Evolutionary conservation across 805 yeast species (phyloP).

Genomic region (Wickerhamiella siamensis): DNA sequence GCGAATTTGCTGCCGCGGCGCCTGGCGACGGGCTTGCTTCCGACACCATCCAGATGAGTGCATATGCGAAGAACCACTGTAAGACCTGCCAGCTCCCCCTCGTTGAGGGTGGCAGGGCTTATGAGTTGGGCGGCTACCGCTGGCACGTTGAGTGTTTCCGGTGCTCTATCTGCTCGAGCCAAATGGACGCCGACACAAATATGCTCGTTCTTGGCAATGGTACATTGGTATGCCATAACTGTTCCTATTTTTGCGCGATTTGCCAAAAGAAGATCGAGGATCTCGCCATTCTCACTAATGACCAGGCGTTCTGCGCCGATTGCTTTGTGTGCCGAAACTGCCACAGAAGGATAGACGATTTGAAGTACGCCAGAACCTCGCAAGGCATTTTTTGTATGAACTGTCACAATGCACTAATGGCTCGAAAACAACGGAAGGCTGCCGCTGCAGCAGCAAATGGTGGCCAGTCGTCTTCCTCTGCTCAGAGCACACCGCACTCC

Average conservation of each 20-base stretch:
- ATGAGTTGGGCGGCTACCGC: slow-evolving; percentile 82
- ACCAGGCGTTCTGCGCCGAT: slow-evolving; percentile 81
- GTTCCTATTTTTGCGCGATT: slow-evolving; percentile 79
- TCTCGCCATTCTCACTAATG: slow-evolving; percentile 86
- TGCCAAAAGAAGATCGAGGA: slow-evolving; percentile 84
- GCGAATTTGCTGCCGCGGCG: too few species aligned
- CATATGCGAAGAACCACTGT: slow-evolving; percentile 14
- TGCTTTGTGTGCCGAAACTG: slow-evolving; percentile 89
- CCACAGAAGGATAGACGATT: slow-evolving; percentile 69
- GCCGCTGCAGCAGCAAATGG: slow-evolving; percentile 7
- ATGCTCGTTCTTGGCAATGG: slow-evolving; percentile 90
- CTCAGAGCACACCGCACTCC: neutral
- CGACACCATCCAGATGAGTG: slow-evolving; percentile 13
- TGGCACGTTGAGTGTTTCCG: slow-evolving; percentile 93
- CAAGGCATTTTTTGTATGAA: slow-evolving; percentile 87
- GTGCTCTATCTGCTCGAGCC: slow-evolving; percentile 69
- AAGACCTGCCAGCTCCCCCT: slow-evolving; percentile 25
- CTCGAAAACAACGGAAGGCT: slow-evolving; percentile 43
- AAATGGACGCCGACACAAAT: slow-evolving; percentile 75
- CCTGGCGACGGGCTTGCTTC: neutral
- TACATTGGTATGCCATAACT: slow-evolving; percentile 71
- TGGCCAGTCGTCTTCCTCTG: slow-evolving; percentile 6
- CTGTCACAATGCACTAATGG: slow-evolving; percentile 75
- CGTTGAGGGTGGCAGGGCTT: slow-evolving; percentile 84
- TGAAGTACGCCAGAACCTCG: slow-evolving; percentile 82